Base-by-base conservation (phyloP, 495 filamentous ascomycete genomes). In the Extremus antarcticus region DNA sequence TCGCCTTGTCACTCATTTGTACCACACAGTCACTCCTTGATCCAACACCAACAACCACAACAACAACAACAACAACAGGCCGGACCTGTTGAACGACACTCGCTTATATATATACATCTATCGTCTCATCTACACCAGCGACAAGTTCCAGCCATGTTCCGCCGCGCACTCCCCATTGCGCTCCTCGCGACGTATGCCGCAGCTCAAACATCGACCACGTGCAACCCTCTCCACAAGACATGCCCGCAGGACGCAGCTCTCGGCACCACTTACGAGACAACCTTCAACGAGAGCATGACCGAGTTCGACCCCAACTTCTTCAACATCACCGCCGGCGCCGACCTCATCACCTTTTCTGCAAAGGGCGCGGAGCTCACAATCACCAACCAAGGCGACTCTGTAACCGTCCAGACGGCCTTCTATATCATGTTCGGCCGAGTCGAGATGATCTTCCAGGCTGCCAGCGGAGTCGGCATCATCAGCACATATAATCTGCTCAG, bases 401-500 rank as follows among this genome's bases (percentile, higher is more conserved):
- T 88, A 16, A 88, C 86, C 32, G 80, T 91, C 55, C 71, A 79
- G 51, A 79, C 83, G 35, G 74, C 81, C 55, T 87, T 83, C 65
- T 87, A 86, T 71, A 81, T 91, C 73, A 81, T 89, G 69, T 90
- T 82, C 59, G 88, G 88, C 40, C 74, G 76, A 52, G 76, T 86
- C 40, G 82, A 86, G 60, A 77, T 90, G 45, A 72, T 73, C 51
- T 76, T 90, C 74, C 83, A 89, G 70, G 81, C 84, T 15, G 80
- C 89, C 7, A 69, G 70, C 3, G 89, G 89, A 17, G 72, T 70
- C n/a, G 89, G 89, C 57, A 81, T 95, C 57, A 81, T 94, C 63
- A 90, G 85, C 70, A 88, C 84, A 51, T 81, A 90, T 52, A 86
- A 94, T 47, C 73, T 91, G 63, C 78, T 89, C 56, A 90, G 86